Conservation (phyloP, 768 basidiomycete genomes). For the Cytidiella melzeri region DNA sequence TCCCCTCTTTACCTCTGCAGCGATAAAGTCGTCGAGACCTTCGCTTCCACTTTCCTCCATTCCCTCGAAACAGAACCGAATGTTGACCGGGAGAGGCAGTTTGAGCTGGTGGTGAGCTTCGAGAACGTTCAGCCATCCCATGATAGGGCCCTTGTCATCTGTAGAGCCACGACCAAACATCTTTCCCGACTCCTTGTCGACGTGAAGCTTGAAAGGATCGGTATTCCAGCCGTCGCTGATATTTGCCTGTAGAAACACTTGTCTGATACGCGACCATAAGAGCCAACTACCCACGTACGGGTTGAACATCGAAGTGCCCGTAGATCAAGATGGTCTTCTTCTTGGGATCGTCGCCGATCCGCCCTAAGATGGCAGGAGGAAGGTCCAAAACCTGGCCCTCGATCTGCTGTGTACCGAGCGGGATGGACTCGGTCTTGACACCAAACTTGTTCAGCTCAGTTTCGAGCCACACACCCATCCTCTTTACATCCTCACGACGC, state of each 20-base stretch:
- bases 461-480: constrained; percentile 83
- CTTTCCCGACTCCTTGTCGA: constrained; percentile 40
- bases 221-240: constrained; percentile 79
- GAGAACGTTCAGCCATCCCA: constrained; percentile 88
- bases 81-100: constrained; percentile 76
- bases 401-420: constrained; percentile 71
- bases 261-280: background rate
- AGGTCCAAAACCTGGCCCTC: constrained; percentile 68
- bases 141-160: constrained; percentile 86
- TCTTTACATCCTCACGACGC: constrained; percentile 69
- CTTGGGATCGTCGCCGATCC: constrained; percentile 72
- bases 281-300: constrained; percentile 39
- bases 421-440: constrained; percentile 64
- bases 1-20: constrained; percentile 60
- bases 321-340: constrained; percentile 95
- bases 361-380: constrained; percentile 80
- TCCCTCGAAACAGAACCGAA: constrained; percentile 88
- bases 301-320: constrained; percentile 95
- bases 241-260: constrained; percentile 26
- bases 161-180: constrained; percentile 82
- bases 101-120: constrained; percentile 69
- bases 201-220: constrained; percentile 71
- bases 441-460: constrained; percentile 69
- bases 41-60: constrained; percentile 96
- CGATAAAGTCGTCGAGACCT: constrained; percentile 83